Conservation (phyloP, 495 filamentous ascomycete species). For the Bacidia rubella region DNA sequence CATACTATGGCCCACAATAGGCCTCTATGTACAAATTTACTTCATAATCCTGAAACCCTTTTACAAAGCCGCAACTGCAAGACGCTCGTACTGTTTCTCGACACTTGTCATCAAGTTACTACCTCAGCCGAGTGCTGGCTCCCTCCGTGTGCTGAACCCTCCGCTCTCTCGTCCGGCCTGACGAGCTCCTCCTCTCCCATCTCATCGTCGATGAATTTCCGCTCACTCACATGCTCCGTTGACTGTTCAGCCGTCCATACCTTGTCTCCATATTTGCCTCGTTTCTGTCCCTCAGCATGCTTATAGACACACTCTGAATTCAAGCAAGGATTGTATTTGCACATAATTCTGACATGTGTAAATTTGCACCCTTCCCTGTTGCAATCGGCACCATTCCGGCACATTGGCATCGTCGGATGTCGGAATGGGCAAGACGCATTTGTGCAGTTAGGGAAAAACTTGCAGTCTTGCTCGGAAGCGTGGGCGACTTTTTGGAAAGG, state of each 20-base stretch:
- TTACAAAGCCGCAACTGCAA: background rate
- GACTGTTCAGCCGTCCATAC: slow-evolving; percentile 62
- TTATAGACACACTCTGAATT: slow-evolving; percentile 77
- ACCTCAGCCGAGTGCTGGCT: slow-evolving; percentile 20
- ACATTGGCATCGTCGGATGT: slow-evolving; percentile 68
- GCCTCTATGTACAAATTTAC: background rate
- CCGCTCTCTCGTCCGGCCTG: slow-evolving; percentile 40
- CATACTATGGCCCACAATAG: background rate
- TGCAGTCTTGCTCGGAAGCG: slow-evolving; percentile 77
- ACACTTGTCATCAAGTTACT: slow-evolving; percentile 13
- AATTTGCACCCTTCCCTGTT: slow-evolving; percentile 75
- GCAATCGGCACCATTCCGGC: slow-evolving; percentile 89
- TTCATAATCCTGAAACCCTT: background rate
- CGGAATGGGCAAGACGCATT: slow-evolving; percentile 77
- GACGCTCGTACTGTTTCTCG: background rate
- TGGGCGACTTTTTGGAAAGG: slow-evolving; percentile 65
- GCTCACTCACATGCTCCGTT: slow-evolving; percentile 65
- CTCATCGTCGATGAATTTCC: slow-evolving; percentile 75
- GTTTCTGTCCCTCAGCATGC: slow-evolving; percentile 78
- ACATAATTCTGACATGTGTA: slow-evolving; percentile 66
- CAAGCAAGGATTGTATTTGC: slow-evolving; percentile 84
- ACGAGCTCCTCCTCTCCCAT: slow-evolving; percentile 61
- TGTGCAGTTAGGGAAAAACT: slow-evolving; percentile 87
- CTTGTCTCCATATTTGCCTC: slow-evolving; percentile 67
- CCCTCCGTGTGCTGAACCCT: slow-evolving; percentile 19